phyloP scores from a whole-genome alignment of 2,329 filamentous ascomycete genomes.

The Bipolaris oryzae region DNA sequence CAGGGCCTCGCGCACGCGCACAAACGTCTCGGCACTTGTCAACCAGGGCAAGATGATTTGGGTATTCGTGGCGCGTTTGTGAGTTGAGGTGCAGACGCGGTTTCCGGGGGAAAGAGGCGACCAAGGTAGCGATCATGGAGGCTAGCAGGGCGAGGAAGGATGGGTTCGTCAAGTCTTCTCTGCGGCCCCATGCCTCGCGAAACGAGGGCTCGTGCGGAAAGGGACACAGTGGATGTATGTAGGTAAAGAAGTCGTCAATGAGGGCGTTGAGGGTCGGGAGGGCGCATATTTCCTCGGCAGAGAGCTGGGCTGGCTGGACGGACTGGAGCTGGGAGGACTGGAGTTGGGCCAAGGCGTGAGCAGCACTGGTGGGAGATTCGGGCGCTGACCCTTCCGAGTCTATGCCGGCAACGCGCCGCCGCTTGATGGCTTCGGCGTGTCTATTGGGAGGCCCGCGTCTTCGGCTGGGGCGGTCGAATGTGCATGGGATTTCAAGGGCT shows the following conservation, averaged over 20 bases:
- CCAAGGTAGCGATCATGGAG: slow-evolving; percentile 75
- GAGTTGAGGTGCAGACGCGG: slow-evolving; percentile 72
- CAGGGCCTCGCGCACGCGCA: slow-evolving; percentile 67
- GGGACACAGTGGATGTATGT: slow-evolving; percentile 76
- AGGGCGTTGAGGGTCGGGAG: slow-evolving; percentile 70
- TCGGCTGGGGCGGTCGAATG: slow-evolving; percentile 67
- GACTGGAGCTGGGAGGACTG: slow-evolving; percentile 53
- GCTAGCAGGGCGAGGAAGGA: slow-evolving; percentile 73
- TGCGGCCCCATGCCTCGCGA: slow-evolving; percentile 68
- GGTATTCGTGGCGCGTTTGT: slow-evolving; percentile 69
- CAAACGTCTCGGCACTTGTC: slow-evolving; percentile 74
- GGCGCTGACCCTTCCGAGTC: slow-evolving; percentile 52
- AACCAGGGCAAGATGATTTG: slow-evolving; percentile 71
- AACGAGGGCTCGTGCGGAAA: slow-evolving; percentile 83
- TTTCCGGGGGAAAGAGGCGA: slow-evolving; percentile 76
- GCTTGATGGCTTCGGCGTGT: slow-evolving; percentile 71
- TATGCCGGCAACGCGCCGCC: slow-evolving; percentile 58
- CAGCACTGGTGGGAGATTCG: slow-evolving; percentile 60
- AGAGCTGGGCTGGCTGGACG: slow-evolving; percentile 54
- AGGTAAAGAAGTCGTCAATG: slow-evolving; percentile 83
- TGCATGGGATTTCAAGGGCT: slow-evolving; percentile 70
- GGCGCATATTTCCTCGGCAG: slow-evolving; percentile 73
- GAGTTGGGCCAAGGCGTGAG: slow-evolving; percentile 59
- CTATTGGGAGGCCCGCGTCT: slow-evolving; percentile 69
- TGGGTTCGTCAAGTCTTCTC: slow-evolving; percentile 69